These are phyloP conservation scores for Vanrija sp. DNA, from an alignment of 1,284 basidiomycete species.

Conservation along the genomic window DNA sequence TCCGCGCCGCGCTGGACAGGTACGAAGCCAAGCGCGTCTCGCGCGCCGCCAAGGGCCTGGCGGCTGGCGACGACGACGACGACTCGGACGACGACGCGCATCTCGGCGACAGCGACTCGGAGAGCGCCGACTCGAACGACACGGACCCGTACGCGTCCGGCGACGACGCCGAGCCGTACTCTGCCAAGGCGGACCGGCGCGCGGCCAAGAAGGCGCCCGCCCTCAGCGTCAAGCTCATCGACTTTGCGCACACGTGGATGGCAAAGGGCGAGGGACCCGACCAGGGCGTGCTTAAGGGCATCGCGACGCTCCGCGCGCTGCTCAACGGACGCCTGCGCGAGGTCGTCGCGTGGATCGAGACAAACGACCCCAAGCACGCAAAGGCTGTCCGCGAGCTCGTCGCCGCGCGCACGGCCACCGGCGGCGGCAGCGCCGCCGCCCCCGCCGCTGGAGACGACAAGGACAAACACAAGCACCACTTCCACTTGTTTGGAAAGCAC, in stretches of 20 bases:
- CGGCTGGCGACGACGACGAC: constrained; percentile 6
- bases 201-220: constrained; percentile 54
- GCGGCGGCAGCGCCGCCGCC: no score
- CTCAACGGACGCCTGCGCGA: constrained; percentile 52
- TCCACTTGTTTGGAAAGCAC: no score
- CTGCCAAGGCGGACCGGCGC: constrained; percentile 32
- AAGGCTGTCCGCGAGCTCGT: no score
- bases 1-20: constrained; percentile 50
- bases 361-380: not conserved
- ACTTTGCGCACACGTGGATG: constrained; percentile 84
- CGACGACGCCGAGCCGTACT: constrained; percentile 22
- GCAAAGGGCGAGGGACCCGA: constrained; percentile 73
- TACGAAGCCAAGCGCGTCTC: constrained; percentile 44
- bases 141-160: constrained; percentile 36
- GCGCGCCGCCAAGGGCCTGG: constrained; percentile 2
- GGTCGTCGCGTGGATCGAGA: constrained; percentile 5
- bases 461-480: no score
- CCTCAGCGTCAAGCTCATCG: constrained; percentile 73
- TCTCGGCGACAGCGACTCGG: constrained; percentile 43
- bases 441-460: no score
- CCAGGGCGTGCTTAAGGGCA: constrained; percentile 66
- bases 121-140: constrained; percentile 38
- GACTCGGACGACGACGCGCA: constrained; percentile 9
- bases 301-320: constrained; percentile 61
- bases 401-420: no score